Evolutionary conservation across 2,329 filamentous ascomycete genomes (phyloP), one percentile per base, ranked within the genome.

Genomic region (Grosmannia penicillata): DNA sequence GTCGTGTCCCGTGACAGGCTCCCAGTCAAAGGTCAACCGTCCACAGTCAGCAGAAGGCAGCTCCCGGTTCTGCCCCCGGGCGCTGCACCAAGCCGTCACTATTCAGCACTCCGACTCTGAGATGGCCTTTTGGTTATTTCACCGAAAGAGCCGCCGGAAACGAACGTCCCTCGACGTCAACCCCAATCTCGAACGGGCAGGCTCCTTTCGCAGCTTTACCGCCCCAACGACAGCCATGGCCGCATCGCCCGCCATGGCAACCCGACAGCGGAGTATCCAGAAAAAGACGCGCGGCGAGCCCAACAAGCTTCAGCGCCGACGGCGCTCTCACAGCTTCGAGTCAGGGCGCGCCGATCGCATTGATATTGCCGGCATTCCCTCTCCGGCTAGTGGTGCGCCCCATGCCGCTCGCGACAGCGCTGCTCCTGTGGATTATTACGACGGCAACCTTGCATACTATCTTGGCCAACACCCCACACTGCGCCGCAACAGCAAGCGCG

Each of bases 101-200:
- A 32, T 27, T 6, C 14, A 29, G 6, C 10, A 29, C 9, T 11
- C 26, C 9, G 18, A 35, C 21, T 8, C 28, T 35, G 36, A 40
- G 15, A 89, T 89, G 82, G 75, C 78, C 55, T 64, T 87, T 58
- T 93, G 84, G 85, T 82, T 78, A 44, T 93, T 93, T 59, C 70
- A 78, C 59, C 76, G 79, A 53, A 78, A 70, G 61, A 78, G 72
- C 60, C 78, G 75, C 58, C 77, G 77, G 59, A 74, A 66, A 59
- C 65, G 68, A 53, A 57, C 65, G 45, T 60, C 62, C 43, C 62
- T 61, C 47, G 57, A 73, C 49, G 69, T 69, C 50, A 58, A 66
- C 51, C 66, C 75, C 54, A 61, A 62, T 47, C 42, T 47, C 19
- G 41, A 44, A 31, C 38, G 43, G 13, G 40, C 51, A 25, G 48